Evolutionary conservation across 257 asterid species (phyloP), one percentile per base, ranked within the genome.

Genomic region (Salvia splendens): DNA sequence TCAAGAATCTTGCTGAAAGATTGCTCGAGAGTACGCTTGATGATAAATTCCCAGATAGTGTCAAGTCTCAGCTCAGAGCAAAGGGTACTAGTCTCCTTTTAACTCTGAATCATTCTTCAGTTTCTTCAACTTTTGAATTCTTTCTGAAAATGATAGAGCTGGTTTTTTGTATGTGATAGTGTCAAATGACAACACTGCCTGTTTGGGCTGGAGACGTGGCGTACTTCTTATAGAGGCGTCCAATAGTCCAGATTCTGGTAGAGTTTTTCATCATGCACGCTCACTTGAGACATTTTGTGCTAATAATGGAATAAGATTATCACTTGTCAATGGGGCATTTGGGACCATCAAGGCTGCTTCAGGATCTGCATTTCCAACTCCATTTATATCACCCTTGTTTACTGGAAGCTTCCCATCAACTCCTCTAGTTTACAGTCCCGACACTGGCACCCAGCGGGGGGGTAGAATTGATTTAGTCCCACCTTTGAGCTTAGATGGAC

Each of bases 341-440:
- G 83, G 75, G 32, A 75, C 80, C 78, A 56, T 76, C 53, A 88
- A 82, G 82, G 77, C 82, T n/a, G 79, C 82, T 47, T 76, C 82
- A 38, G 92, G 92, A 64, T 84, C 96, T 43, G 51, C 83, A 53
- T 77, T 78, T 65, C 93, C 87, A 17, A 85, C 96, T 49, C 95
- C 97, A 38, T 93, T 85, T 74, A 57, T 88, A 0, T 88, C 99
- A 45, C 97, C 99, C 79, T 78, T 94, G 80, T 94, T 94, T 72
- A 94, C 97, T 30, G 99, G 99, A 68, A 88, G 99, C 85, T 91
- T 91, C 86, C 88, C 96, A 16, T 87, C 99, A 20, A 88, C 85
- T 73, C 96, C 97, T 71, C 84, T 81, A 52, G 53, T 88, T 47
- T 85, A 82, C 79, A 91, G 97, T 83, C 99, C 99, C 57, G 95